Evolutionary conservation across 345 rosid genomes (phyloP), one percentile per base, ranked within the genome.

Genomic region (Bruguiera sexangula): DNA sequence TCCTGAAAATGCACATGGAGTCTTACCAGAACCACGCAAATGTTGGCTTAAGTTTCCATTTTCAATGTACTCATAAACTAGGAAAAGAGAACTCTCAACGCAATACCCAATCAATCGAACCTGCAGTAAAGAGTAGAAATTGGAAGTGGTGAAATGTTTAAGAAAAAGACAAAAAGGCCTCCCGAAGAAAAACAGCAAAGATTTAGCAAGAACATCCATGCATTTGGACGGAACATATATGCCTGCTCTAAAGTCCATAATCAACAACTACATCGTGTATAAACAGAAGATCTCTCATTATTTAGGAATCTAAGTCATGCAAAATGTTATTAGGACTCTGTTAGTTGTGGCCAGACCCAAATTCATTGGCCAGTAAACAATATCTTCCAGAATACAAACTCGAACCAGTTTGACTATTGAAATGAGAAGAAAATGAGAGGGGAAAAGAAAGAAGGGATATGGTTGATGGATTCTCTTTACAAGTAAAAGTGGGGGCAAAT

Each of bases 41-140:
- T 90, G 98, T 68, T 95, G 84, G 69, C 96, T 90, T 73, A 95
- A 85, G 83, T 90, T 92, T 60, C 99, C 99, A 76, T 92, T 95
- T 77, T 92, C 98, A 20, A 92, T 85, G 81, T 46, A 95, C 65
- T 92, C 99, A 27, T 95, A 95, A 6, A 95, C 93, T 3, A 95
- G 79, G 79, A 88, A 95, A 58, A 95, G 96, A 73, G 93, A 92
- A 60, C 92, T 91, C 75, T 95, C 97, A 30, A 90, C 94, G 79
- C 99, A 95, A 72, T 90, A 92, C 65, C 99, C 99, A 50, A 95
- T 90, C 77, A 92, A 62, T 3, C 96, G 96, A 69, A 95, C 96
- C 98, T 95, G 73, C 72, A 81, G 8, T 2, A 37, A 64, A 43
- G 50, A 13, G 50, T 43, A 13, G 19, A 43, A 43, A 43, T 43